Conservation (phyloP, 768 basidiomycete species). For the Mycena pura region DNA sequence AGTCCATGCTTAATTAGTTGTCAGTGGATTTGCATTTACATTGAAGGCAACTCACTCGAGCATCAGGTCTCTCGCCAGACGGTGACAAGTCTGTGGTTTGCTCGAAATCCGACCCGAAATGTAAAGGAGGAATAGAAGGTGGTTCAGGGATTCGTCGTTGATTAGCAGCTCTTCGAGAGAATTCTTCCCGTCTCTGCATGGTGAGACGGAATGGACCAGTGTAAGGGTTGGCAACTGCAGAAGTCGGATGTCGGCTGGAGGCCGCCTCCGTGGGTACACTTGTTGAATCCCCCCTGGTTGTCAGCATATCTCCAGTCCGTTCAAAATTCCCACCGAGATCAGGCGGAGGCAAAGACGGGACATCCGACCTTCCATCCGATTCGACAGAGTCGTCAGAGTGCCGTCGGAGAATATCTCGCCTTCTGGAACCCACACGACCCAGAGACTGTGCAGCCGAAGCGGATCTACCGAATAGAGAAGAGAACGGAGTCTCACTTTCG, state of each 20-base stretch:
- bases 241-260: constrained; percentile 12
- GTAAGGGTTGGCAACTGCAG: constrained; percentile 40
- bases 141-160: constrained; percentile 26
- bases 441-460: not conserved
- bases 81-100: not conserved
- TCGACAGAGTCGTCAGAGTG: constrained; percentile 24
- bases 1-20: not conserved
- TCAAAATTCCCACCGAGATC: constrained; percentile 37
- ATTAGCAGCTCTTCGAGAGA: constrained; percentile 10
- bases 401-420: not conserved
- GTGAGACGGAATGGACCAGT: constrained; percentile 59
- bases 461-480: constrained; percentile 16
- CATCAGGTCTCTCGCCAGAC: not conserved
- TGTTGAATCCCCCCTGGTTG: constrained; percentile 1
- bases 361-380: constrained; percentile 16
- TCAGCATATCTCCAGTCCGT: constrained; percentile 11
- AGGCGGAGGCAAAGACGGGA: constrained; percentile 39
- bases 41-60: constrained; percentile 10
- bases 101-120: constrained; percentile 39
- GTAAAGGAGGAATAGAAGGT: constrained; percentile 46
- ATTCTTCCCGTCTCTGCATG: constrained; percentile 42
- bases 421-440: not conserved
- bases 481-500: constrained; percentile 19
- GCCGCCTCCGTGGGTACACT: not conserved
- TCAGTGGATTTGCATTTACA: not conserved